Base-by-base conservation (phyloP, 2,329 filamentous ascomycete genomes). In the Uncinocarpus reesii region DNA sequence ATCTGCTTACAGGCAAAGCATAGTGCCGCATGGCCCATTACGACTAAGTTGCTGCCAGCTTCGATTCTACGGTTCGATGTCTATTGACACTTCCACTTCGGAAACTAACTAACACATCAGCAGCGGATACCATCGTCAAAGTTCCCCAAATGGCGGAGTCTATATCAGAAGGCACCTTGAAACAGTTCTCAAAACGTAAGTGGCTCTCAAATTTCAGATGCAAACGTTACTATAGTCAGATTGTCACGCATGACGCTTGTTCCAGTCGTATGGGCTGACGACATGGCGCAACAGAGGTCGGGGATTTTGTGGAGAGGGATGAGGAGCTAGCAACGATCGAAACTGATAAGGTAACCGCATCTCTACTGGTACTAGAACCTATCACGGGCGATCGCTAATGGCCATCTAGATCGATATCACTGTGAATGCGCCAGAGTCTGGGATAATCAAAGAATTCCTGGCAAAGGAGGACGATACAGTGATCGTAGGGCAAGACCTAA, bases 241-340 rank as follows among this genome's bases (percentile, higher is more conserved):
- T 6, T 28, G 11, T 6, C 7, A 8, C 8, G 35, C 16, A 40
- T 44, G 47, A n/a, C n/a, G 42, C 23, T 26, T 47, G 8, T 18
- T 13, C 3, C 32, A 7, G 13, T 32, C 7, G 2, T 7, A 10
- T 28, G 4, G 18, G 10, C 42, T 29, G 29, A 37, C 26, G 16
- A 10, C 7, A 7, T 7, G 23, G 24, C 13, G 10, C 24, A 48
- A 50, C 56, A 79, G 76, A 90, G 71, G 74, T 95, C 59, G 92
- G 92, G 61, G 92, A 98, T 66, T 89, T 81, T 60, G 89, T 98
- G 45, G 88, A 94, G 72, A 83, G 83, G 61, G 92, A 98, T 63
- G 92, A 96, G 71, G 92, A 98, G 68, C 90, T 98, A 66, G 92
- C 92, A 26, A 95, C 90, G 42, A 98, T 98, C 62, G 92, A 98